phyloP scores from a whole-genome alignment of 148 eudicot species.

The Silene conica region DNA sequence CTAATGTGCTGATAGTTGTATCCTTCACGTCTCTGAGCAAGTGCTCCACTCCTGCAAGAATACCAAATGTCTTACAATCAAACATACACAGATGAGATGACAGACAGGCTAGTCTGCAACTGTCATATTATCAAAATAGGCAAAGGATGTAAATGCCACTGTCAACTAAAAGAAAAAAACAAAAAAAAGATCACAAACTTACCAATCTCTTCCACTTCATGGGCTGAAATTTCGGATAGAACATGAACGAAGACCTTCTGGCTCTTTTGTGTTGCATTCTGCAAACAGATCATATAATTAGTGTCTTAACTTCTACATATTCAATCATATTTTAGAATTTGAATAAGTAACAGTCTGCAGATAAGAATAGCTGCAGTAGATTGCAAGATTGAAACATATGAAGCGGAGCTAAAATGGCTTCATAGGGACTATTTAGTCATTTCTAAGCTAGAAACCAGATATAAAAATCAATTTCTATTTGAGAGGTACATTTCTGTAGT shows the following conservation, averaged over 20 bases:
- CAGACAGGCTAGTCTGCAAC: background rate
- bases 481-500: background rate
- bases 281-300: conserved; percentile 21
- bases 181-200: conserved; percentile 14
- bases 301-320: background rate
- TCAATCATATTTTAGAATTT: background rate
- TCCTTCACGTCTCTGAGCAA: conserved; percentile 97
- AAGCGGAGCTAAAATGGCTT: background rate
- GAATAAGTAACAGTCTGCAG: background rate
- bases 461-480: background rate
- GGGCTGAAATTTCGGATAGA: conserved; percentile 95
- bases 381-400: background rate
- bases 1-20: conserved; percentile 93
- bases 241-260: conserved; percentile 94
- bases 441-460: background rate
- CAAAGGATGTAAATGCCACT: background rate
- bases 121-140: background rate
- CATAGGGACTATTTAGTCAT: background rate
- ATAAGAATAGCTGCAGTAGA: background rate
- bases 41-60: conserved; percentile 83
- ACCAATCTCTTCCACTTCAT: conserved; percentile 99
- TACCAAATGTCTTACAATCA: conserved; percentile 6
- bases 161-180: background rate
- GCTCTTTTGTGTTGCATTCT: conserved; percentile 98
- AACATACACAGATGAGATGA: conserved; percentile 4